Evolutionary conservation across 441 rosid species (phyloP).

Genomic region (Arabidopsis hybrid): DNA sequence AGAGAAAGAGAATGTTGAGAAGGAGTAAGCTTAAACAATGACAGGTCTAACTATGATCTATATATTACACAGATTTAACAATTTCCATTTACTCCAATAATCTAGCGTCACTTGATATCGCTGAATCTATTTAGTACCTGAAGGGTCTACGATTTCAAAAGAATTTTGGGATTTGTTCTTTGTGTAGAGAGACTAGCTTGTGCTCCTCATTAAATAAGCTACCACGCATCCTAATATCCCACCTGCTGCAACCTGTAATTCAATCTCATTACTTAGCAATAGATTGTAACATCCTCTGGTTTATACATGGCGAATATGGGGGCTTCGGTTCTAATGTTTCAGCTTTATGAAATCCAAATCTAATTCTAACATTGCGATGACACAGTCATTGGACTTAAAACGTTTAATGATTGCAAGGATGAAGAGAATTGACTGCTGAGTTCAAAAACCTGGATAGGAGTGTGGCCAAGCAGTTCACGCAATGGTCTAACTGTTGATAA

Average conservation of each 20-base stretch:
- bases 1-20: constrained; percentile 2
- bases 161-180: constrained; percentile 14
- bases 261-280: constrained; percentile 23
- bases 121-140: constrained; percentile 17
- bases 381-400: neutral
- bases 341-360: neutral
- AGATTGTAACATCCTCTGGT: neutral
- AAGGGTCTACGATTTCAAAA: constrained; percentile 36
- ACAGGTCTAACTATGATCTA: constrained; percentile 35
- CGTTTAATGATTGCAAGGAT: constrained; percentile 7
- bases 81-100: constrained; percentile 34
- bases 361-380: constrained; percentile 15
- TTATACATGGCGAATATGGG: neutral
- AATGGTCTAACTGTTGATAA: constrained; percentile 83
- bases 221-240: constrained; percentile 75
- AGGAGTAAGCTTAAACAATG: constrained; percentile 8
- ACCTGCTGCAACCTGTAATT: constrained; percentile 83
- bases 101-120: constrained; percentile 16
- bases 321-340: constrained; percentile 1
- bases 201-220: constrained; percentile 73
- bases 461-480: constrained; percentile 96
- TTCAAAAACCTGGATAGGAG: constrained; percentile 83
- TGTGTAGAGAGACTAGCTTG: constrained; percentile 46
- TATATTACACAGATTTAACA: constrained; percentile 37
- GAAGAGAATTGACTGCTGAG: neutral